Conservation (phyloP, 2,329 filamentous ascomycete genomes). For the Phyllosticta capitalensis region DNA sequence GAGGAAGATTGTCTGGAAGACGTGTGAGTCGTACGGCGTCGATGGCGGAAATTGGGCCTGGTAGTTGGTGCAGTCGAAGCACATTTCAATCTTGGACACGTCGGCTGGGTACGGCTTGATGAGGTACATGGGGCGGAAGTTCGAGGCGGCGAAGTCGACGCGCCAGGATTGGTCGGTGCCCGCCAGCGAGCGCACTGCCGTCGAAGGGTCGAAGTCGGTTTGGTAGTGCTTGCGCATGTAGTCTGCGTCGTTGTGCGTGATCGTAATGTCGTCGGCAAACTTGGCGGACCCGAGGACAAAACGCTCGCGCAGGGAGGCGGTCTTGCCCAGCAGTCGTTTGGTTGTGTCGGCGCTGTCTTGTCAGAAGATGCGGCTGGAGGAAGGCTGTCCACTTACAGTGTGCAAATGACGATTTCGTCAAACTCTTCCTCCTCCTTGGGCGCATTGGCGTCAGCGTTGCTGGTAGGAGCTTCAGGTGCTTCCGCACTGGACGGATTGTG, state of each 20-base stretch:
- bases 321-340: slow-evolving; percentile 49
- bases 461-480: slow-evolving; percentile 27
- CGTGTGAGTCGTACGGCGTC: slow-evolving; percentile 48
- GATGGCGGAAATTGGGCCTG: slow-evolving; percentile 57
- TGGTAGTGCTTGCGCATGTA: slow-evolving; percentile 64
- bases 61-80: slow-evolving; percentile 68
- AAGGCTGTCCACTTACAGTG: slow-evolving; percentile 30
- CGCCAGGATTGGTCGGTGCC: slow-evolving; percentile 33
- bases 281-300: slow-evolving; percentile 61
- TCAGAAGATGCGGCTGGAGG: not conserved
- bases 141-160: slow-evolving; percentile 38
- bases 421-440: slow-evolving; percentile 42
- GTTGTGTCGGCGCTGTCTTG: slow-evolving; percentile 40
- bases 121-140: slow-evolving; percentile 56
- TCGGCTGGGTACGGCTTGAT: slow-evolving; percentile 51
- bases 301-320: slow-evolving; percentile 52
- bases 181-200: slow-evolving; percentile 34
- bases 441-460: slow-evolving; percentile 32
- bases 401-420: slow-evolving; percentile 58
- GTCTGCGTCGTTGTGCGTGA: slow-evolving; percentile 55
- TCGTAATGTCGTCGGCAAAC: slow-evolving; percentile 61
- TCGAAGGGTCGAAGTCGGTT: slow-evolving; percentile 45
- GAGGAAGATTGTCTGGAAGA: slow-evolving; percentile 62
- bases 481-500: slow-evolving; percentile 39
- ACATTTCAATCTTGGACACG: slow-evolving; percentile 49